Evolutionary conservation across 371 early-diverging fungal species (phyloP).

Genomic region (Zopfochytrium polystomum): DNA sequence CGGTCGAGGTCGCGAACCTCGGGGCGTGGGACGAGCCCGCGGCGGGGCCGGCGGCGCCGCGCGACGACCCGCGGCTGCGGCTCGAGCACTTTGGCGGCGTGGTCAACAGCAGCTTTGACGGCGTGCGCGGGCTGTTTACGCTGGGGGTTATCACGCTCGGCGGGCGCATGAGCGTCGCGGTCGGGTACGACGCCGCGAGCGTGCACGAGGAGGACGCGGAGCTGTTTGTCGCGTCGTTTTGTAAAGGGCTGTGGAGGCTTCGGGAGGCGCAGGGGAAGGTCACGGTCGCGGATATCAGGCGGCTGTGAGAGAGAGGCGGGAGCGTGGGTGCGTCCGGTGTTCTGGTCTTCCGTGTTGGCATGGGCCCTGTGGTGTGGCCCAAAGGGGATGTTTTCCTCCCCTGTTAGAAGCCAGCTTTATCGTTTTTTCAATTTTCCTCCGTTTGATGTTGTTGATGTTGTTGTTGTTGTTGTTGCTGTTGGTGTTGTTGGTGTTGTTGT

Average conservation of each 20-base stretch:
- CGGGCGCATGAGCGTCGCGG: conserved; percentile 32
- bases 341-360: no score
- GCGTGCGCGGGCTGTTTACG: conserved; percentile 43
- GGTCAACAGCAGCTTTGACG: conserved; percentile 43
- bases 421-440: no score
- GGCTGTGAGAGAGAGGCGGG: no score
- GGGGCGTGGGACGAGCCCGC: conserved; percentile 46
- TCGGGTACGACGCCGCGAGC: conserved; percentile 31
- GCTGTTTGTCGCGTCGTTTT: conserved; percentile 30
- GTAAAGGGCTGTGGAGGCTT: conserved; percentile 23
- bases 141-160: conserved; percentile 42
- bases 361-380: no score
- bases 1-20: conserved; percentile 47
- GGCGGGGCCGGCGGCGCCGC: conserved; percentile 24
- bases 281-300: conserved; percentile 16
- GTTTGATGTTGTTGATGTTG: no score
- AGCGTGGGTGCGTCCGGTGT: no score
- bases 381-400: no score
- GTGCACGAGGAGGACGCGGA: conserved; percentile 39
- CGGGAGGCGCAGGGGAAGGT: conserved; percentile 10
- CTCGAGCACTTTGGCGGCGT: conserved; percentile 37
- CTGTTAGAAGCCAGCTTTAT: no score
- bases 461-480: no score
- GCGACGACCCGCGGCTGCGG: conserved; percentile 17
- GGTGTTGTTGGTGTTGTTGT: no score